Evolutionary conservation across 257 asterid genomes (phyloP).

Genomic region (Forsythia suspensa): DNA sequence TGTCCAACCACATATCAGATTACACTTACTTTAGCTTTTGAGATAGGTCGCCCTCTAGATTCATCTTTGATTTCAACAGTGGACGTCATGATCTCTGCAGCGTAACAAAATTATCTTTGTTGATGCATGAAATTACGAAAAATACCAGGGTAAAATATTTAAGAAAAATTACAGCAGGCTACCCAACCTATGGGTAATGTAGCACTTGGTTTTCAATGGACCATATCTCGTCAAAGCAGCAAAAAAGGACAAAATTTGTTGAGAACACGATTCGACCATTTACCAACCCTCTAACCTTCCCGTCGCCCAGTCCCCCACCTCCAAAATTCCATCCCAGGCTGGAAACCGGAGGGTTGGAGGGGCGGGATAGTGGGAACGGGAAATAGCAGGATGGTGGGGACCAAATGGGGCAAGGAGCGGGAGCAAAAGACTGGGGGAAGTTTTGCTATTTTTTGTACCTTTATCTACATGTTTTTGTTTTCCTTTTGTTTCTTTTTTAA

Average conservation of each 20-base stretch:
- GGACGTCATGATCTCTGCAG: conserved; percentile 74
- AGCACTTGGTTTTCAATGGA: background rate
- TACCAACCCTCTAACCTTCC: background rate
- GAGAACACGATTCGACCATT: background rate
- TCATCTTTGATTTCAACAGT: conserved; percentile 81
- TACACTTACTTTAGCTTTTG: conserved; percentile 72
- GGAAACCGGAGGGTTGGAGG: background rate
- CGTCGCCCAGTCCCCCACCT: background rate
- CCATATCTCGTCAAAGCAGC: background rate
- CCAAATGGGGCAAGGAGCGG: background rate
- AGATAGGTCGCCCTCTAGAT: conserved; percentile 64
- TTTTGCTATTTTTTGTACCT: background rate
- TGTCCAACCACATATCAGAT: background rate
- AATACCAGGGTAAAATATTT: background rate
- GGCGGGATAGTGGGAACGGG: too few species aligned
- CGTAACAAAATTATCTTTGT: background rate
- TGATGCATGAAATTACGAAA: background rate
- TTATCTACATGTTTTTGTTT: too few species aligned
- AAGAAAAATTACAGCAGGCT: background rate
- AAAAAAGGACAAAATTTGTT: background rate
- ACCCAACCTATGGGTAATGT: background rate
- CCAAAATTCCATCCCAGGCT: background rate
- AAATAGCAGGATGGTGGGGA: background rate
- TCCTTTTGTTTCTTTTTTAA: background rate
- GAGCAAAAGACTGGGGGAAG: background rate